Percentiles rank a stretch among this genome's conserved stretches.
These are phyloP conservation scores for Ophiocordyceps australis DNA, from an alignment of 2,329 filamentous ascomycete species.

Conservation along the genomic window DNA sequence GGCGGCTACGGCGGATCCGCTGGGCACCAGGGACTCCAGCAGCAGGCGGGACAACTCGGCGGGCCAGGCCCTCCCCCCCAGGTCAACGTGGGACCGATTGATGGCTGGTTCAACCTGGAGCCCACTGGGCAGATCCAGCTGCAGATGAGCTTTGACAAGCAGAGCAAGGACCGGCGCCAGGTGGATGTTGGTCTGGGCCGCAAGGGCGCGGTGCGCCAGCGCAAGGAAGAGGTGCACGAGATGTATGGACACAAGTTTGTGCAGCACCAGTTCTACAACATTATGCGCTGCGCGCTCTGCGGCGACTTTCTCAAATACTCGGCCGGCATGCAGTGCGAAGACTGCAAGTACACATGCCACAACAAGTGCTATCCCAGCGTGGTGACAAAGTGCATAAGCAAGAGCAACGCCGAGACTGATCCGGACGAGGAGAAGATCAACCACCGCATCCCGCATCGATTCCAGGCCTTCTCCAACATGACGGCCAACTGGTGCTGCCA, in stretches of 20 bases:
- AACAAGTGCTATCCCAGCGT: slow-evolving; percentile 94
- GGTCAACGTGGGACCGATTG: slow-evolving; percentile 46
- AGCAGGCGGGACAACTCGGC: slow-evolving; percentile 11
- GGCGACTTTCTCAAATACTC: slow-evolving; percentile 98
- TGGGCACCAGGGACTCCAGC: slow-evolving; percentile 13
- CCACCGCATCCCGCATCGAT: slow-evolving; percentile 93
- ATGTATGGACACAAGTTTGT: slow-evolving; percentile 99
- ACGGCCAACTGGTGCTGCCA: slow-evolving; percentile 99
- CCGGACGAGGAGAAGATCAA: slow-evolving; percentile 99
- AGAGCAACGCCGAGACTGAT: slow-evolving; percentile 95
- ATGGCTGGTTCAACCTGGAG: slow-evolving; percentile 94
- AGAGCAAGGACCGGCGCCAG: slow-evolving; percentile 62
- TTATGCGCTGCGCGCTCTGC: slow-evolving; percentile 97
- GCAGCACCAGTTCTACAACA: slow-evolving; percentile 98
- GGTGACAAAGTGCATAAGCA: slow-evolving; percentile 98
- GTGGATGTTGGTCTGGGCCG: slow-evolving; percentile 83
- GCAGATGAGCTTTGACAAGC: slow-evolving; percentile 81
- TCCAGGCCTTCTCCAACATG: slow-evolving; percentile 92
- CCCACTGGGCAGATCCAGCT: slow-evolving; percentile 86
- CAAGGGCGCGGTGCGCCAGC: slow-evolving; percentile 90
- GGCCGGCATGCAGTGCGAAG: slow-evolving; percentile 95
- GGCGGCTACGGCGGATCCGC: slow-evolving; percentile 24
- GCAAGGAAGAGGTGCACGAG: slow-evolving; percentile 95
- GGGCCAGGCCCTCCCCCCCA: slow-evolving; percentile 25
- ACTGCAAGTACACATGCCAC: slow-evolving; percentile 99